Evolutionary conservation across 208 protist species (phyloP), one percentile per base, ranked within the genome.

Genomic region (Histomonas meleagridis): DNA sequence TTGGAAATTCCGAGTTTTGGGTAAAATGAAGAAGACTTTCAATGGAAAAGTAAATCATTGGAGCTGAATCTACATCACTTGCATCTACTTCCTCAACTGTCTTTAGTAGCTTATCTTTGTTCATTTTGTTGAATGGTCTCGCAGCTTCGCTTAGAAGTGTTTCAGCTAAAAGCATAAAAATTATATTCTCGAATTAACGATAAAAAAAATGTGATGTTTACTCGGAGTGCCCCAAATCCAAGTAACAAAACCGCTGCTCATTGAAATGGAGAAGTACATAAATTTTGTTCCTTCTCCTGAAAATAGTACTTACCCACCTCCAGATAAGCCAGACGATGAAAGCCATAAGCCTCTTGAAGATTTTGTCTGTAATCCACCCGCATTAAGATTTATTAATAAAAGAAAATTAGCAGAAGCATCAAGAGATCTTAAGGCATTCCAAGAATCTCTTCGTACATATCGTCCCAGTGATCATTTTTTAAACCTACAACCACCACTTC

Each of bases 41-140:
- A 65, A 65, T n/a, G 16, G n/a, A n/a, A n/a, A 65, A 65, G n/a
- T n/a, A 65, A 65, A 65, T 65, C 60, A 65, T 65, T 65, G 60
- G 60, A n/a, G 60, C 60, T 7, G 16, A 10, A 28, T 65, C 60
- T 65, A 5, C 21, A 28, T 65, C n/a, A 28, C 60, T 65, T 28
- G 60, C 60, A 65, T 65, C 60, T 5, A 65, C 60, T 32, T n/a
- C 3, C 7, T 10, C 16, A 10, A 65, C 3, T 7, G n/a, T 65
- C 7, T 65, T 65, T 65, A 65, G 7, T 65, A 65, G 16, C 16
- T 65, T 65, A 5, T n/a, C 60, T n/a, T 65, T 65, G n/a, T 65
- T 65, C 23, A 65, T n/a, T 3, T 65, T 10, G 16, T 10, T n/a
- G 7, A 65, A 32, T n/a, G 60, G 60, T 65, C n/a, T 12, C n/a